These are phyloP conservation scores for Boletus reticuloceps DNA, from an alignment of 768 basidiomycete genomes.

Conservation along the genomic window DNA sequence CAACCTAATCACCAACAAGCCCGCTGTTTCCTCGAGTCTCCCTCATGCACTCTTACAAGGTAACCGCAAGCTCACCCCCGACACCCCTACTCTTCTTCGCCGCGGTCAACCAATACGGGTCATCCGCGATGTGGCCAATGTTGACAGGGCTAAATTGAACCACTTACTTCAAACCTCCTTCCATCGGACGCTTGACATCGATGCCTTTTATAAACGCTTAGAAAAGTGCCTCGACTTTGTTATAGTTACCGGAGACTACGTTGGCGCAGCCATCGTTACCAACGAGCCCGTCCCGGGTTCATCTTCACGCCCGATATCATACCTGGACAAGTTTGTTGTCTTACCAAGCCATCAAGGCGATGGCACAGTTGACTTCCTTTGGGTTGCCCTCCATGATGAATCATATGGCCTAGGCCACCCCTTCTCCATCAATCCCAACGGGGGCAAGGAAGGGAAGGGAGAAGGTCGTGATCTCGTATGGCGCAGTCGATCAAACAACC, in stretches of 20 bases:
- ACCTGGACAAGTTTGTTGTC: conserved; percentile 98
- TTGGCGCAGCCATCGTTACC: conserved; percentile 93
- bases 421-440: conserved; percentile 93
- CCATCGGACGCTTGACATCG: conserved; percentile 62
- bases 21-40: conserved; percentile 91
- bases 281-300: conserved; percentile 43
- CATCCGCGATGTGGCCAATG: conserved; percentile 60
- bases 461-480: conserved; percentile 95
- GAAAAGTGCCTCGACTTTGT: conserved; percentile 81
- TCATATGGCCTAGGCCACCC: conserved; percentile 94
- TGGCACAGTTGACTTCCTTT: conserved; percentile 98
- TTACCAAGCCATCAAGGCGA: conserved; percentile 94
- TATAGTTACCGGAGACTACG: conserved; percentile 93
- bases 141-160: conserved; percentile 76
- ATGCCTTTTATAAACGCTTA: conserved; percentile 78
- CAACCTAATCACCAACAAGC: conserved; percentile 97
- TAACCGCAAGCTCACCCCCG: conserved; percentile 78
- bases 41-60: conserved; percentile 91
- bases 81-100: conserved; percentile 91
- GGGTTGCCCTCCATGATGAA: conserved; percentile 98
- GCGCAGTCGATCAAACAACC: conserved; percentile 91
- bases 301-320: conserved; percentile 58
- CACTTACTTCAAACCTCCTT: conserved; percentile 88
- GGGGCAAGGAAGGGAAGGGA: conserved; percentile 86
- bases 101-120: conserved; percentile 87